Evolutionary conservation across 75 land plant genomes (phyloP).

Genomic region (Picea glauca): DNA sequence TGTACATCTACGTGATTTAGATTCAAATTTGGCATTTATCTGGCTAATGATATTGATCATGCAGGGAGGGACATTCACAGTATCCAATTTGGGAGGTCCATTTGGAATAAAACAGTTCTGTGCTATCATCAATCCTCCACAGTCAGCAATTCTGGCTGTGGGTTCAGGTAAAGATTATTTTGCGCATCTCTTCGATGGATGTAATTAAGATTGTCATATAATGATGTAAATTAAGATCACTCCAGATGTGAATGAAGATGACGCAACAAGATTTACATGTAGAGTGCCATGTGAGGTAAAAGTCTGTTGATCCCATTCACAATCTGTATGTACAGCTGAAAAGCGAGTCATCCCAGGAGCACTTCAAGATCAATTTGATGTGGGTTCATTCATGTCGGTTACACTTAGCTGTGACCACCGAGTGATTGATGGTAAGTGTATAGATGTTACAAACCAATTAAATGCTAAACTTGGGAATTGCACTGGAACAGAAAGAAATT

Average conservation of each 20-base stretch:
- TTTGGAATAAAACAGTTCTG: constrained; percentile 99
- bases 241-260: neutral
- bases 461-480: neutral
- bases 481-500: neutral
- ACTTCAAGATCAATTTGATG: constrained; percentile 40
- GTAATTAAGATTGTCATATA: neutral
- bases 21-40: neutral
- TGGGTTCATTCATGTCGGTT: constrained; percentile 88
- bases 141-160: constrained; percentile 91
- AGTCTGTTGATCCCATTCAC: constrained; percentile 3
- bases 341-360: constrained; percentile 76
- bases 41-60: constrained; percentile 11
- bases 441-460: neutral
- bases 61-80: constrained; percentile 99
- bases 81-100: constrained; percentile 97
- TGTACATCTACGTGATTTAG: neutral
- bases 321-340: constrained; percentile 61
- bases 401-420: constrained; percentile 99
- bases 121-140: constrained; percentile 99
- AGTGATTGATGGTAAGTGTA: constrained; percentile 90
- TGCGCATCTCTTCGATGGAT: neutral
- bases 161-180: constrained; percentile 75
- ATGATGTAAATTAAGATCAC: neutral
- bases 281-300: neutral
- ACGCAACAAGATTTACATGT: neutral